Base-by-base conservation (phyloP, 495 filamentous ascomycete species). In the Melanomma pulvis-pyrius region DNA sequence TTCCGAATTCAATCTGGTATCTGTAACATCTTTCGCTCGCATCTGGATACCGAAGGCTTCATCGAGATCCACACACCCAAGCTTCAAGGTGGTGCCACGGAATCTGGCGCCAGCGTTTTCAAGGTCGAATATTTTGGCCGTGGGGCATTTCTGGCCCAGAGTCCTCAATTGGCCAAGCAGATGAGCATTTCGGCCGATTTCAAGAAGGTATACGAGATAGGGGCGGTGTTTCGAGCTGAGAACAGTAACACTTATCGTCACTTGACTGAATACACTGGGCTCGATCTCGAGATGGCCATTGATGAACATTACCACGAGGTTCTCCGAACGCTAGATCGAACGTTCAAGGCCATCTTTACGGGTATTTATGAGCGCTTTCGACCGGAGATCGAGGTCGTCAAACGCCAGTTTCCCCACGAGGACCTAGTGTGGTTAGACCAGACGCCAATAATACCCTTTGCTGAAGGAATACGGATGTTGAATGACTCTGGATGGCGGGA, bases 281-380 rank as follows among this genome's bases (percentile, higher is more conserved):
- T 98, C 63, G 94, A 98, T 90, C 81, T 97, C 73, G 94, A 98
- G 75, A 97, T 96, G 90, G 92, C 92, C 36, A 96, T 97, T 76
- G 84, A 89, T 58, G 80, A 90, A 59, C 84, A 92, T 78, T 98
- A 97, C 79, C 86, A 90, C 74, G 94, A 98, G 76, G 92, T 96
- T 39, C 78, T 91, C 25, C 77, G 86, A 24, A 87, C 90, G 69
- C 84, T 96, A 24, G 94, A 97, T 75, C 80, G 87, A 63, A 89
- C 96, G 17, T 86, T 98, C 71, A 85, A 97, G 65, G 84, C 90
- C 78, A 96, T 98, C 71, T 93, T 98, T 82, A 85, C 85, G 34
- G 85, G 88, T 39, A 68, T 79, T 44, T 75, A 83, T 73, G 50
- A 78, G 75, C 82, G 39, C 76, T 84, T 82, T 55, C 53, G 73